Evolutionary conservation across 106 monocot genomes (phyloP).

Genomic region (Phalaenopsis aphrodite): DNA sequence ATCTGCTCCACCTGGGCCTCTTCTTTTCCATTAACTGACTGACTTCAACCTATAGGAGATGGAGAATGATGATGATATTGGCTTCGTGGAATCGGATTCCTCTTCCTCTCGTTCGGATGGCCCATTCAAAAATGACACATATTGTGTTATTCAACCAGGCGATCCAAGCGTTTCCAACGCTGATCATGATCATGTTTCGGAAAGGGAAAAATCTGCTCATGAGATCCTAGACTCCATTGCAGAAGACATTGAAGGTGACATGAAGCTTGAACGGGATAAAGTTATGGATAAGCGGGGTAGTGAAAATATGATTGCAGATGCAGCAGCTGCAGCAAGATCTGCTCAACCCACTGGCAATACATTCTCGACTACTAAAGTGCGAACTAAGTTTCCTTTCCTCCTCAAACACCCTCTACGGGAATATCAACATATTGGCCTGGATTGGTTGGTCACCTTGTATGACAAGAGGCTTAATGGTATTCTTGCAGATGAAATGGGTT

Average conservation of each 20-base stretch:
- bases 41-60: slow-evolving; percentile 43
- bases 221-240: neutral
- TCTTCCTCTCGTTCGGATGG: slow-evolving; percentile 46
- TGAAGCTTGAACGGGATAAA: slow-evolving; percentile 7
- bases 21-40: neutral
- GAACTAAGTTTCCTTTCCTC: slow-evolving; percentile 96
- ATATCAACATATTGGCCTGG: slow-evolving; percentile 97
- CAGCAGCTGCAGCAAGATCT: slow-evolving; percentile 96
- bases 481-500: slow-evolving; percentile 98
- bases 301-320: slow-evolving; percentile 88
- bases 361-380: slow-evolving; percentile 91
- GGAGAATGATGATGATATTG: slow-evolving; percentile 17
- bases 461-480: slow-evolving; percentile 97
- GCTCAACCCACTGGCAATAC: slow-evolving; percentile 99
- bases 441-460: slow-evolving; percentile 99
- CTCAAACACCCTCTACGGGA: slow-evolving; percentile 89
- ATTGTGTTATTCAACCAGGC: slow-evolving; percentile 11
- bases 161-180: slow-evolving; percentile 7
- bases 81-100: slow-evolving; percentile 27
- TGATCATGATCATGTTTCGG: slow-evolving; percentile 2
- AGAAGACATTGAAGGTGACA: slow-evolving; percentile 14
- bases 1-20: neutral
- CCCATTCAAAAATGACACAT: slow-evolving; percentile 12
- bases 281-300: slow-evolving; percentile 37
- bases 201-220: slow-evolving; percentile 8